Evolutionary conservation across 192 early-diverging fungal species (phyloP), one percentile per base, ranked within the genome.

Genomic region (Coemansia sp.): DNA sequence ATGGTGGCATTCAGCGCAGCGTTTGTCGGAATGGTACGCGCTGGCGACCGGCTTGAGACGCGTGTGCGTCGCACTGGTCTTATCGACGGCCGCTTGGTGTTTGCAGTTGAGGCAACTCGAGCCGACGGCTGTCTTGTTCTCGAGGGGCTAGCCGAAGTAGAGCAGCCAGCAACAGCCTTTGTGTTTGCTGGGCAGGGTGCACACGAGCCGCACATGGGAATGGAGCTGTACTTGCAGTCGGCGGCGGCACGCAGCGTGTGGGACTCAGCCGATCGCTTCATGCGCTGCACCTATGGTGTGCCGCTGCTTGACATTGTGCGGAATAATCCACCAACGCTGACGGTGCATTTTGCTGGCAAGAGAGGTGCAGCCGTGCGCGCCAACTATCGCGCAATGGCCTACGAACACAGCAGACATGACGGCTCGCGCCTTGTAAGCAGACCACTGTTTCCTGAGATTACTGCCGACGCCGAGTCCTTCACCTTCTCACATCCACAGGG

Each of bases 171-270:
- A 47, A 95, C 93, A 16, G 89, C 89, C 53, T 94, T 92, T 71
- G 89, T 92, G 11, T 98, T 98, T 74, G 93, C 94, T 57, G 96
- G 96, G 45, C 96, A 98, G 71, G 96, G 96, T 70, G 93, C 96
- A 60, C 96, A 98, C 68, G 89, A 92, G 72, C 85, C 82, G 39
- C 93, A 93, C 41, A 98, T 98, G 96, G 96, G 96, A 68, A 98
- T 98, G 96, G 89, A 88, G 41, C 86, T 98, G 37, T 98, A 98
- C 67, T 85, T 81, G 9, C 78, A 82, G 38, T 94, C 93, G 1
- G 70, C 86, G 47, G 86, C 92, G 69, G 94, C 96, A 32, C 89
- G 89, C 67, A 85, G 86, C n/a, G 86, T 95, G 63, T 98, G 96
- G 96, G 92, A 98, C 72, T 86, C 89, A 54, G 94, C 96, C 64